Conservation (phyloP, 2,329 filamentous ascomycete genomes). For the Zymoseptoria pseudotritici region DNA sequence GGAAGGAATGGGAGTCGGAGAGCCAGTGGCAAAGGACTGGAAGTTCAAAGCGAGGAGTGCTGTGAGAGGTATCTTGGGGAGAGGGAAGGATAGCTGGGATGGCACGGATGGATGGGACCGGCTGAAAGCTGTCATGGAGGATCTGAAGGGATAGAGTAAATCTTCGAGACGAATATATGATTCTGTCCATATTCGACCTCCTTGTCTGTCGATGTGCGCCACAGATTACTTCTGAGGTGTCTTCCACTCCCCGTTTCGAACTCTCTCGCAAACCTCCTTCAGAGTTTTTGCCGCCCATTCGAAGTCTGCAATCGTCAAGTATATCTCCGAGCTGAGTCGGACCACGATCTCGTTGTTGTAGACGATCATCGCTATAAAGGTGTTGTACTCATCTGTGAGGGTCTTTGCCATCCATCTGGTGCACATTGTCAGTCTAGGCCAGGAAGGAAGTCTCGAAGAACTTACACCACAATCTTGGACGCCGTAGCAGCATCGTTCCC, state of each 20-base stretch:
- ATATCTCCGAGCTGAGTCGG: slow-evolving; percentile 73
- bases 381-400: slow-evolving; percentile 54
- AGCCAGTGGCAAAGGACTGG: slow-evolving; percentile 71
- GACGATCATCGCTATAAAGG: slow-evolving; percentile 60
- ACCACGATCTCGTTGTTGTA: slow-evolving; percentile 61
- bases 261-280: slow-evolving; percentile 48
- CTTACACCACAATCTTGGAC: slow-evolving; percentile 32
- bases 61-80: slow-evolving; percentile 72
- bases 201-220: background rate
- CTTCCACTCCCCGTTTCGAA: slow-evolving; percentile 41
- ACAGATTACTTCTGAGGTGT: slow-evolving; percentile 5
- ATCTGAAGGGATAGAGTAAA: slow-evolving; percentile 29
- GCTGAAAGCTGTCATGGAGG: slow-evolving; percentile 45
- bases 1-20: slow-evolving; percentile 45
- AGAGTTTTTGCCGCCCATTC: slow-evolving; percentile 58
- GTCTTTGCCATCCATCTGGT: slow-evolving; percentile 32
- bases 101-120: slow-evolving; percentile 60
- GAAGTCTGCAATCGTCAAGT: slow-evolving; percentile 74
- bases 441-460: background rate
- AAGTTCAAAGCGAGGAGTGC: slow-evolving; percentile 81
- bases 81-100: slow-evolving; percentile 77
- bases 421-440: background rate
- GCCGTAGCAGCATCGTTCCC: slow-evolving; percentile 24
- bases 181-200: background rate
- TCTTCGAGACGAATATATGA: background rate